Conservation (phyloP, 345 rosid genomes). For the Salix arbutifolia region DNA sequence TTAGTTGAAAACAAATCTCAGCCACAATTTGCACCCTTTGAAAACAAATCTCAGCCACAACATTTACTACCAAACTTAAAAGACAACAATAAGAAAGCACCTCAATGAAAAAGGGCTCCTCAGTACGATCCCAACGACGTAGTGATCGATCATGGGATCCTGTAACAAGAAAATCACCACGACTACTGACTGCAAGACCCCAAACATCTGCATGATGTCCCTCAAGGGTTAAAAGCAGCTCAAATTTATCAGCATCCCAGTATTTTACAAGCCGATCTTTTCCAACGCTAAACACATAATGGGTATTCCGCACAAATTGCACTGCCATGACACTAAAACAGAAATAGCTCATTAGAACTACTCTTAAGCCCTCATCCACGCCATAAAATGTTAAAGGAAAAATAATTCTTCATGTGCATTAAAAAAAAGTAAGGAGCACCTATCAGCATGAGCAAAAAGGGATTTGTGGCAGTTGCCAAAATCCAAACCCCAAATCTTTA, state of each 20-base stretch:
- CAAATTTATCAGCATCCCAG: slow-evolving; percentile 99
- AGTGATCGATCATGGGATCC: slow-evolving; percentile 97
- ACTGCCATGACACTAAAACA: slow-evolving; percentile 85
- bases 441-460: slow-evolving; percentile 88
- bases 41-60: not conserved
- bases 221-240: slow-evolving; percentile 82
- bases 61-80: not conserved
- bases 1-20: not conserved
- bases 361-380: not conserved
- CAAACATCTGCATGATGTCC: slow-evolving; percentile 95
- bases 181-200: slow-evolving; percentile 81
- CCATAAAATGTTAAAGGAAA: not conserved
- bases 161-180: slow-evolving; percentile 90
- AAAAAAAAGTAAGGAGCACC: slow-evolving; percentile 37
- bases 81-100: slow-evolving; percentile 28
- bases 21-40: not conserved
- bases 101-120: slow-evolving; percentile 96
- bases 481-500: slow-evolving; percentile 97
- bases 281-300: slow-evolving; percentile 88
- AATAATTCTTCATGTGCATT: not conserved
- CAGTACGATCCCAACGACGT: slow-evolving; percentile 97
- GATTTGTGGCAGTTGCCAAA: slow-evolving; percentile 98
- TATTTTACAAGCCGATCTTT: slow-evolving; percentile 89
- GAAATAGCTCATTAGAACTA: slow-evolving; percentile 31
- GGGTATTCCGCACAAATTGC: slow-evolving; percentile 80